Evolutionary conservation across 2,329 filamentous ascomycete species (phyloP).

Genomic region (Hymenoscyphus fructigenus): DNA sequence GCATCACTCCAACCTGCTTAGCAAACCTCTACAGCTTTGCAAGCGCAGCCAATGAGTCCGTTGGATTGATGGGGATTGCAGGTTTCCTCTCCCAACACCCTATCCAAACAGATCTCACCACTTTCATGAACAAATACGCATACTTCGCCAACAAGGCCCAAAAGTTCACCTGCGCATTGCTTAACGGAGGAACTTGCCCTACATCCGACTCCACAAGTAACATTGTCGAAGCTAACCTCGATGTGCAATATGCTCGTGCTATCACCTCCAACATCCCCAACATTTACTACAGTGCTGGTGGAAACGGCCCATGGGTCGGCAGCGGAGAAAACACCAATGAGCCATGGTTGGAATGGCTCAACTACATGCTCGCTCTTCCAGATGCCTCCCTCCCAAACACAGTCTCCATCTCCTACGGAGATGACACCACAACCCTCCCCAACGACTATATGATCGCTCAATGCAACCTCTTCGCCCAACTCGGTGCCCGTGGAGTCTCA

Average conservation of each 20-base stretch:
- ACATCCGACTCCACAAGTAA: constrained; percentile 20
- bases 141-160: constrained; percentile 27
- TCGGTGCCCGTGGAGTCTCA: constrained; percentile 50
- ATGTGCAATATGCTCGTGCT: constrained; percentile 56
- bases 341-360: constrained; percentile 64
- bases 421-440: constrained; percentile 53
- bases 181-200: constrained; percentile 36
- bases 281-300: constrained; percentile 56
- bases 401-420: constrained; percentile 56
- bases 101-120: constrained; percentile 29
- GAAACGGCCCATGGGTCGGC: constrained; percentile 52
- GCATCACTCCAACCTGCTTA: constrained; percentile 33
- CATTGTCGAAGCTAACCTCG: constrained; percentile 55
- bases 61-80: constrained; percentile 31
- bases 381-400: constrained; percentile 57
- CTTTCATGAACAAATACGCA: constrained; percentile 31
- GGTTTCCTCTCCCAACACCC: constrained; percentile 34
- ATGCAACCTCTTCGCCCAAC: constrained; percentile 53
- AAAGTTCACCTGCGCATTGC: constrained; percentile 37
- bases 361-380: constrained; percentile 53
- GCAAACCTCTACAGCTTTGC: constrained; percentile 34
- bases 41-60: constrained; percentile 20
- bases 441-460: constrained; percentile 52
- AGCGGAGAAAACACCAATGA: constrained; percentile 58
- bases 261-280: constrained; percentile 55